Conservation (phyloP, 2,329 filamentous ascomycete species). For the Teratosphaeria zuluensis region DNA sequence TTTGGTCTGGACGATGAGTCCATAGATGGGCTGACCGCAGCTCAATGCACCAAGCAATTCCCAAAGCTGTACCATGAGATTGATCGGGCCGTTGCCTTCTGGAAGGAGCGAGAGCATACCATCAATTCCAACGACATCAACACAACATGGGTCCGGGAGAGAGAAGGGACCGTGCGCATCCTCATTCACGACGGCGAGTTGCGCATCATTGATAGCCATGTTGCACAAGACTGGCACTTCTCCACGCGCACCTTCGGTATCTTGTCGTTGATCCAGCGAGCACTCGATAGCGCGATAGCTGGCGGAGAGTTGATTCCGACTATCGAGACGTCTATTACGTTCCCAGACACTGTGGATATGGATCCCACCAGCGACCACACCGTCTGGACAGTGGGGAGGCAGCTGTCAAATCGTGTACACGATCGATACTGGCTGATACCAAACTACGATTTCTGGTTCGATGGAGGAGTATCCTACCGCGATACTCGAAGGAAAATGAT, state of each 20-base stretch:
- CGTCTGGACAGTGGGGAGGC: background rate
- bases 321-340: constrained; percentile 1
- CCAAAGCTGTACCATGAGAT: constrained; percentile 25
- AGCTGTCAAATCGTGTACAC: constrained; percentile 7
- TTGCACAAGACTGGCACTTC: background rate
- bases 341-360: constrained; percentile 1
- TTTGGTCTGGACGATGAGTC: background rate
- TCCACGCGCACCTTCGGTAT: constrained; percentile 23
- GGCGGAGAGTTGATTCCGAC: constrained; percentile 25
- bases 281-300: constrained; percentile 31
- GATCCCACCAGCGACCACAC: constrained; percentile 15
- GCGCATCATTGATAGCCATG: background rate
- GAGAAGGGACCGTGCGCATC: constrained; percentile 22
- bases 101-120: constrained; percentile 16
- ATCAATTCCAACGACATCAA: constrained; percentile 19
- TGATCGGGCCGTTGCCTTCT: constrained; percentile 18
- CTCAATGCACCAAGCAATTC: constrained; percentile 24
- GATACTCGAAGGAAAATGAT: constrained; percentile 15
- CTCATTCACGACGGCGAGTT: constrained; percentile 28
- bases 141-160: background rate
- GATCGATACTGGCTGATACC: constrained; percentile 40
- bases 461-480: constrained; percentile 25
- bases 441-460: constrained; percentile 46
- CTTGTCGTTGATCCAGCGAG: constrained; percentile 39
- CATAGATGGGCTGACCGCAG: constrained; percentile 14